phyloP scores from a whole-genome alignment of 768 basidiomycete species.

The Clavaria fumosa region DNA sequence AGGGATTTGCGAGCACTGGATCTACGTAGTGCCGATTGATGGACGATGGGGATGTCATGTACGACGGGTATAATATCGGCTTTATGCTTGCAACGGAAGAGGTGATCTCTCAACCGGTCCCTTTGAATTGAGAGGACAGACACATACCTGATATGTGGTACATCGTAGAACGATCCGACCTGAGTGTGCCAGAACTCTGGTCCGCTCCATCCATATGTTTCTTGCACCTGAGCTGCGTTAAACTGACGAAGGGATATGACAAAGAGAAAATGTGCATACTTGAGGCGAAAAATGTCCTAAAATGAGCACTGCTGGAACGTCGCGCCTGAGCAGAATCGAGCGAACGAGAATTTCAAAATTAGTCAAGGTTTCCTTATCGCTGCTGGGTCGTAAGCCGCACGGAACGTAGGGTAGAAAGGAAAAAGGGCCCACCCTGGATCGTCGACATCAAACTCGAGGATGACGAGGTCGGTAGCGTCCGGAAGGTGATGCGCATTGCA shows the following conservation, averaged over 20 bases:
- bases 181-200: slow-evolving; percentile 81
- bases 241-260: too few relatives aligned
- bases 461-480: slow-evolving; percentile 85
- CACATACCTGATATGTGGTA: slow-evolving; percentile 58
- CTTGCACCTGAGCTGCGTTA: too few relatives aligned
- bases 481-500: slow-evolving; percentile 90
- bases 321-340: slow-evolving; percentile 78
- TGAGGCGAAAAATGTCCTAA: slow-evolving; percentile 95
- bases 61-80: slow-evolving; percentile 66
- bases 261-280: too few relatives aligned
- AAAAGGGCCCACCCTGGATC: slow-evolving; percentile 57
- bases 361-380: slow-evolving; percentile 55
- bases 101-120: too few relatives aligned
- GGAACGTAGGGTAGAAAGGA: neutral
- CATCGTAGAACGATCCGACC: slow-evolving; percentile 95
- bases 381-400: slow-evolving; percentile 16
- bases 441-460: slow-evolving; percentile 88
- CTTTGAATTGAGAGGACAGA: neutral
- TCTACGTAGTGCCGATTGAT: slow-evolving; percentile 65
- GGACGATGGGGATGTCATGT: slow-evolving; percentile 56
- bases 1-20: slow-evolving; percentile 61
- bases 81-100: slow-evolving; percentile 41
- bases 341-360: slow-evolving; percentile 89
- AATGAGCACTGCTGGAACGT: slow-evolving; percentile 82
- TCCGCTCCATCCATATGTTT: slow-evolving; percentile 68